These are phyloP conservation scores for Helianthus tuberosus DNA, from an alignment of 129 eudicot species.

Conservation along the genomic window DNA sequence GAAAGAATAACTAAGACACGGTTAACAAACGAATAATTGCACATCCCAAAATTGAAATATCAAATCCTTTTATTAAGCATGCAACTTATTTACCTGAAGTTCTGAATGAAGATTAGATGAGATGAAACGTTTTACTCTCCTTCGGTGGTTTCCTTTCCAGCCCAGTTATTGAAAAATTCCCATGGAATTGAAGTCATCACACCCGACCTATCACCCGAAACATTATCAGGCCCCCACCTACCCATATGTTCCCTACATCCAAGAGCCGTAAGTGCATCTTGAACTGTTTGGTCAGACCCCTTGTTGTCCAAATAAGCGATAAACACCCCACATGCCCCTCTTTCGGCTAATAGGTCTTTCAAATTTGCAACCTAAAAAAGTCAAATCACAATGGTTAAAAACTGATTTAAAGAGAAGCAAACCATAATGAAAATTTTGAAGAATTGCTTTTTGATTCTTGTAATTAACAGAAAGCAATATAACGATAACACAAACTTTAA, in stretches of 20 bases:
- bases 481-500: no score
- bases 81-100: no score
- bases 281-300: constrained; percentile 77
- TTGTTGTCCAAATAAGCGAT: constrained; percentile 94
- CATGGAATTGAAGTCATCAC: no score
- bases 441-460: neutral
- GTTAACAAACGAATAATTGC: no score
- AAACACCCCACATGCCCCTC: constrained; percentile 47
- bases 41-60: no score
- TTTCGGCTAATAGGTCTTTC: constrained; percentile 76
- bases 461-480: no score
- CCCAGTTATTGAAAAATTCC: no score
- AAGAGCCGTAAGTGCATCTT: constrained; percentile 96
- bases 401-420: neutral
- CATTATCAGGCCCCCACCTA: constrained; percentile 99
- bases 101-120: no score
- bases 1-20: no score
- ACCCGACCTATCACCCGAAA: constrained; percentile 98
- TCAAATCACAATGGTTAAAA: constrained; percentile 7
- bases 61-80: no score
- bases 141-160: no score
- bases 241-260: constrained; percentile 99
- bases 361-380: constrained; percentile 76
- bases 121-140: no score
- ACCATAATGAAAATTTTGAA: neutral